Conservation (phyloP, 2,329 filamentous ascomycete genomes). For the Byssochlamys sp. region DNA sequence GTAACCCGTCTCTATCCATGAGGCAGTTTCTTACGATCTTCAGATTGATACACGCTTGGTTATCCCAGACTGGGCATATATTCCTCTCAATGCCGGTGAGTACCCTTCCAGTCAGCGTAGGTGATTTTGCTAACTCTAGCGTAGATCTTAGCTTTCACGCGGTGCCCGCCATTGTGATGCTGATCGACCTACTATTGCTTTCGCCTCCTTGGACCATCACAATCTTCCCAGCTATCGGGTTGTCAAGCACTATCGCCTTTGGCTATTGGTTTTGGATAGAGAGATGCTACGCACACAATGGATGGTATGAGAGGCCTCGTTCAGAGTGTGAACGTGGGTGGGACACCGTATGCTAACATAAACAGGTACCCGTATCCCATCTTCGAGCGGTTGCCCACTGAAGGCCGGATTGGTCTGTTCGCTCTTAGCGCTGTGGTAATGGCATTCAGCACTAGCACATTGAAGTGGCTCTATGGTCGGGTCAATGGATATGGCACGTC, state of each 20-base stretch:
- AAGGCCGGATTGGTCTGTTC: slow-evolving; percentile 61
- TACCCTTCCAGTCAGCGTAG: not conserved
- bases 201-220: slow-evolving; percentile 53
- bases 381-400: slow-evolving; percentile 58
- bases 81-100: slow-evolving; percentile 30
- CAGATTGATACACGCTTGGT: slow-evolving; percentile 41
- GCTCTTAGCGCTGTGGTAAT: slow-evolving; percentile 60
- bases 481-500: slow-evolving; percentile 29
- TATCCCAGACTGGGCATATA: slow-evolving; percentile 34
- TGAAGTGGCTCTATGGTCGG: slow-evolving; percentile 61
- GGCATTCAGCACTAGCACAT: slow-evolving; percentile 56
- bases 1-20: slow-evolving; percentile 8
- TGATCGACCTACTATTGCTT: slow-evolving; percentile 48
- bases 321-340: not conserved
- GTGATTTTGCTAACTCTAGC: not conserved
- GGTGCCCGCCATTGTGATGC: slow-evolving; percentile 44
- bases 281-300: slow-evolving; percentile 48
- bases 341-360: slow-evolving; percentile 1
- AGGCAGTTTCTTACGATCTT: slow-evolving; percentile 3
- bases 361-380: slow-evolving; percentile 77
- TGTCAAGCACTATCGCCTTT: slow-evolving; percentile 45
- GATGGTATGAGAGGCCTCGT: slow-evolving; percentile 40
- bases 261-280: slow-evolving; percentile 58
- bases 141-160: slow-evolving; percentile 41
- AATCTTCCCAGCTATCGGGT: slow-evolving; percentile 40